Evolutionary conservation across 768 basidiomycete species (phyloP), one percentile per base, ranked within the genome.

Genomic region (Macrolepiota dolichaula): DNA sequence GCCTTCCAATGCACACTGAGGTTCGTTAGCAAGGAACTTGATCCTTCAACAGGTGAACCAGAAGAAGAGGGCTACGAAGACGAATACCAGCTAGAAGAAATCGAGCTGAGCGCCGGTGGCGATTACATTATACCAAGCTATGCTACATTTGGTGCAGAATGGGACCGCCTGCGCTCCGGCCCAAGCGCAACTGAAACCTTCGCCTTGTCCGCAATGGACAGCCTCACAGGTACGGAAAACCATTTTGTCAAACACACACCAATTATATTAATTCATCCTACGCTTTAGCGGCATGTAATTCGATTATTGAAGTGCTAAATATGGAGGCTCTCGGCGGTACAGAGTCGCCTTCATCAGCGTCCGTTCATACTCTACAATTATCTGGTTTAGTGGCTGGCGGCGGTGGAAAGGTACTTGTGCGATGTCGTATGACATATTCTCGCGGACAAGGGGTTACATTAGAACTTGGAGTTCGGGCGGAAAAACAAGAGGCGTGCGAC

Each of bases 51-150:
- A 13, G 96, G 96, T 24, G 88, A 92, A 69, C 97, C 97, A 9
- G 97, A 99, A 74, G 94, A 92, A 65, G 96, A 97, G 57, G 97
- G 97, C n/a, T 99, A 98, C 73, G 92, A 95, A 70, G 97, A 98
- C 77, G 96, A 98, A 74, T 99, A 99, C 74, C 92, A 94, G 73
- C 78, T 98, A 46, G 97, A 99, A 73, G 97, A 98, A 63, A 85
- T 97, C 59, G 97, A 98, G 72, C 79, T 99, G 56, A 88, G 89
- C 62, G 96, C 93, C 11, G 91, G 89, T 32, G 88, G 89, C 1
- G 96, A 98, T 77, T 99, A 96, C 73, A 92, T 99, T 69, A 79
- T 96, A 42, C 96, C 97, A n/a, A 95, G 85, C 66, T 98, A 98
- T 68, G 87, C 86, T 11, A 91, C 92, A 24, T 98, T 98, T 76